Evolutionary conservation across 441 rosid species (phyloP).

Genomic region (Melastoma candidum): DNA sequence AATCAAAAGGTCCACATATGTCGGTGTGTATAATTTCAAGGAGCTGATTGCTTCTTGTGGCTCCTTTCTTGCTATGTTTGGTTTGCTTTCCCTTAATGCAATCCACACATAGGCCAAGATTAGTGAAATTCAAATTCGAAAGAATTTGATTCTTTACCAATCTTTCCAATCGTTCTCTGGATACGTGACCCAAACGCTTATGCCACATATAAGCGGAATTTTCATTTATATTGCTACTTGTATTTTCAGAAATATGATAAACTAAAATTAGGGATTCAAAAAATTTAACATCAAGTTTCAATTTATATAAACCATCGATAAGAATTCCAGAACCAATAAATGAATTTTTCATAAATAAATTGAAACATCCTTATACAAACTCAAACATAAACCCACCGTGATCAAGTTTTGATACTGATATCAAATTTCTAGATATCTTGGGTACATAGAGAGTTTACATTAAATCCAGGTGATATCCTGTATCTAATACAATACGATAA

Average conservation of each 20-base stretch:
- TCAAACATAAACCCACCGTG: background rate
- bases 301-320: conserved; percentile 4
- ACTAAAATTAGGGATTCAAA: background rate
- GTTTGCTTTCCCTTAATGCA: background rate
- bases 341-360: background rate
- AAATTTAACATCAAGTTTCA: conserved; percentile 1
- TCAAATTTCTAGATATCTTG: background rate
- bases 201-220: conserved; percentile 1
- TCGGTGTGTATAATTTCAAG: conserved; percentile 7
- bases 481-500: conserved; percentile 1
- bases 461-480: background rate
- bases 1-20: too few species aligned
- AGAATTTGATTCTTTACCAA: too few species aligned
- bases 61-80: conserved; percentile 1
- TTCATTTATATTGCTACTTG: background rate
- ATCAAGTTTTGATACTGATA: conserved; percentile 5
- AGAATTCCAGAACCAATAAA: conserved; percentile 1
- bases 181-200: conserved; percentile 1
- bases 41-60: conserved; percentile 3
- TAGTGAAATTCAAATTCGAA: too few species aligned
- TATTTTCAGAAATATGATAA: background rate
- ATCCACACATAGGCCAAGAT: too few species aligned
- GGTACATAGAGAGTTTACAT: conserved; percentile 4
- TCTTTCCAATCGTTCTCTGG: background rate
- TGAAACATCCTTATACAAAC: conserved; percentile 1